Percentiles rank a stretch among this genome's conserved stretches.
phyloP scores from a whole-genome alignment of 805 yeast genomes.

The Hanseniaspora lindneri region DNA sequence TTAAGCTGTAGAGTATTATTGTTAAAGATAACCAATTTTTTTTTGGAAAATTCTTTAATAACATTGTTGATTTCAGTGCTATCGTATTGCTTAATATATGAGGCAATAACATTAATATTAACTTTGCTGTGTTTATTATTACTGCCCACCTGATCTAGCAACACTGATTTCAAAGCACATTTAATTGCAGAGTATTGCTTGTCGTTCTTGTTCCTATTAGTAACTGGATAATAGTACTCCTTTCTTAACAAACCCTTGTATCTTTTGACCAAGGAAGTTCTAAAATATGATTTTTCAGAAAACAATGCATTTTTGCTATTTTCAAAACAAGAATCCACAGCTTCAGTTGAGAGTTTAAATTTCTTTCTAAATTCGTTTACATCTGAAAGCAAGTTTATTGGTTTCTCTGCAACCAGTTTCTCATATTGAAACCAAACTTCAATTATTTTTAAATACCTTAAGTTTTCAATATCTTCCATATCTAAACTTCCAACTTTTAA shows the following conservation, averaged over 20 bases:
- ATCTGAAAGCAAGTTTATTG: not conserved
- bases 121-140: not conserved
- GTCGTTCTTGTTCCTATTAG: too few species aligned
- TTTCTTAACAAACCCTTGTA: conserved; percentile 13
- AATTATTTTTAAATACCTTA: conserved; percentile 7
- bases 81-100: conserved; percentile 2
- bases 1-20: conserved; percentile 2
- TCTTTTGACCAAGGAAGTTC: conserved; percentile 11
- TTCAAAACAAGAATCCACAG: not conserved
- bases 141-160: conserved; percentile 1
- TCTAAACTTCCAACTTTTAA: not conserved
- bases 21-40: not conserved
- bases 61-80: not conserved
- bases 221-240: not conserved
- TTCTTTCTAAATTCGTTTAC: not conserved
- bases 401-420: not conserved
- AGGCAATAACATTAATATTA: not conserved
- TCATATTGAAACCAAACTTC: conserved; percentile 5
- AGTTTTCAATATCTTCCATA: conserved; percentile 1
- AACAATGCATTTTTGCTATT: not conserved
- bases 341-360: not conserved
- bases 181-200: not conserved
- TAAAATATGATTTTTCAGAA: conserved; percentile 14
- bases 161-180: conserved; percentile 9
- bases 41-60: conserved; percentile 6